phyloP scores from a whole-genome alignment of 345 rosid genomes.

The Lumnitzera racemosa region DNA sequence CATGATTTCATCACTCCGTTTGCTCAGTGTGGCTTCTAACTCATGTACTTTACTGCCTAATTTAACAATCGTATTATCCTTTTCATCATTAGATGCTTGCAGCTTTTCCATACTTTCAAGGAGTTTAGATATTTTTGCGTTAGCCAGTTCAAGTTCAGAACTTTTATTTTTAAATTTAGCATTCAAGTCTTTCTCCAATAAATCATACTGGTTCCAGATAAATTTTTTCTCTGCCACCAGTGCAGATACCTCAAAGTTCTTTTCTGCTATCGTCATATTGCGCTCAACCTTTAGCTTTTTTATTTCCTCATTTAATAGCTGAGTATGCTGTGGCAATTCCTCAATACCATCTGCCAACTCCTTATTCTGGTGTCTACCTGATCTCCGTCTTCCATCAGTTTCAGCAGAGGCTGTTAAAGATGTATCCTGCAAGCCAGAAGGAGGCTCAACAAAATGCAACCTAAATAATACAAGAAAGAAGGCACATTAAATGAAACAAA shows the following conservation, averaged over 20 bases:
- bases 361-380: conserved; percentile 6
- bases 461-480: background rate
- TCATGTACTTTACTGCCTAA: conserved; percentile 38
- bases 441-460: conserved; percentile 5
- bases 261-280: conserved; percentile 51
- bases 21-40: conserved; percentile 42
- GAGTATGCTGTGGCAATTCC: background rate
- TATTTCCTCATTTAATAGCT: conserved; percentile 28
- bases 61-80: conserved; percentile 48
- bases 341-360: conserved; percentile 12
- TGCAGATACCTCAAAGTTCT: conserved; percentile 40
- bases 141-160: conserved; percentile 47
- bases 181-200: conserved; percentile 39
- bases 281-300: conserved; percentile 45
- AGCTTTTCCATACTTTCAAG: conserved; percentile 48
- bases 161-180: conserved; percentile 46
- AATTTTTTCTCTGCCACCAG: conserved; percentile 58
- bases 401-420: conserved; percentile 14
- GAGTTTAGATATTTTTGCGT: conserved; percentile 46
- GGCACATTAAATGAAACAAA: conserved; percentile 18
- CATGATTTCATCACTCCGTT: conserved; percentile 32
- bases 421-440: conserved; percentile 12
- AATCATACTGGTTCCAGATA: conserved; percentile 62
- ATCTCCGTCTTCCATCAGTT: conserved; percentile 10
- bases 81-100: conserved; percentile 44